A percentile compares a stretch with the other conserved stretches of the same genome.
phyloP scores from a whole-genome alignment of 352 stramenopile species.

The Phytophthora constricta region DNA sequence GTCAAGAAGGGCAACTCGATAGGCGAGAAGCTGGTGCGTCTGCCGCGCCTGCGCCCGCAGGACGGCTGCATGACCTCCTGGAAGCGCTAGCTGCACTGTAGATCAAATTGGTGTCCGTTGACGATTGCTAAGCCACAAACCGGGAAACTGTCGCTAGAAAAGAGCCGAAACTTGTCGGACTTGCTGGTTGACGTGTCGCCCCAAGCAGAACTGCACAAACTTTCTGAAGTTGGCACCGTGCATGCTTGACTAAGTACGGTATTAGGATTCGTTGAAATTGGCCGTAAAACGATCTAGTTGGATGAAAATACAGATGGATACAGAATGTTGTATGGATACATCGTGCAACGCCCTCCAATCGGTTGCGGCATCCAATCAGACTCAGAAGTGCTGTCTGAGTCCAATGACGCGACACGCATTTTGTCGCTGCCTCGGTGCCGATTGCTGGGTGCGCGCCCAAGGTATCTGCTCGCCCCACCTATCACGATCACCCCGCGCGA shows the following conservation, averaged over 20 bases:
- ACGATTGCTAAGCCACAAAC: conserved; percentile 19
- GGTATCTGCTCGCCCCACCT: conserved; percentile 6
- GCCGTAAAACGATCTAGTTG: not conserved
- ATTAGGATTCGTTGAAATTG: not conserved
- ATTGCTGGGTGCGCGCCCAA: conserved; percentile 22
- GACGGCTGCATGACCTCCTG: conserved; percentile 81
- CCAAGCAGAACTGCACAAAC: not conserved
- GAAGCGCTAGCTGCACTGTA: conserved; percentile 50
- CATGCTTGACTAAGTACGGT: not conserved
- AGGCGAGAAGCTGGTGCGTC: conserved; percentile 69
- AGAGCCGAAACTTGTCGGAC: not conserved
- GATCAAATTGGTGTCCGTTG: not conserved
- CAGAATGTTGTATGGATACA: too few species aligned
- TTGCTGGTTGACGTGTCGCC: not conserved
- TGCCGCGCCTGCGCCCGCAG: conserved; percentile 69
- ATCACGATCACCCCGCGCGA: conserved; percentile 2
- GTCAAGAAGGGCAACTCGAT: conserved; percentile 81
- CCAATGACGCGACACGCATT: not conserved
- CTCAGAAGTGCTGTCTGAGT: conserved; percentile 13
- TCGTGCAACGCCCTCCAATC: not conserved
- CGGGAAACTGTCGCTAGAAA: conserved; percentile 1
- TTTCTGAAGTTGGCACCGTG: not conserved
- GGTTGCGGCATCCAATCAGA: not conserved
- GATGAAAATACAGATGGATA: not conserved
- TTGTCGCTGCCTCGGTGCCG: not conserved